Evolutionary conservation across 2,329 filamentous ascomycete species (phyloP).

Genomic region (Penicillium hesseltinei): DNA sequence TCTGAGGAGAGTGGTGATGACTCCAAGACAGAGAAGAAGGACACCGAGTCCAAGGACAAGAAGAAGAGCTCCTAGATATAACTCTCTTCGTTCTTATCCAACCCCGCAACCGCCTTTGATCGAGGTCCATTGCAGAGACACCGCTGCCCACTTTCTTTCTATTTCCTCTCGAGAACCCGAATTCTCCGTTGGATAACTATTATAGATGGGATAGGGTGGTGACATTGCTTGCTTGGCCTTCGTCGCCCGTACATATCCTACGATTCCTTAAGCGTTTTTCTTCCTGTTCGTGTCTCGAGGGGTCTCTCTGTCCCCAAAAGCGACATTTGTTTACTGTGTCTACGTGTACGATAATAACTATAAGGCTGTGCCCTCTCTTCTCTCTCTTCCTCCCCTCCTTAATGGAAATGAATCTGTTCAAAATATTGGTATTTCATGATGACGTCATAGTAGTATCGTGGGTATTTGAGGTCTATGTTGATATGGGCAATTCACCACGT

Average conservation of each 20-base stretch:
- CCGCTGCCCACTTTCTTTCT: neutral
- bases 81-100: neutral
- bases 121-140: neutral
- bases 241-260: conserved; percentile 12
- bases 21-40: conserved; percentile 2
- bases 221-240: neutral
- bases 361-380: conserved; percentile 1
- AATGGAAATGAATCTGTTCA: conserved; percentile 11
- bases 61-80: conserved; percentile 12
- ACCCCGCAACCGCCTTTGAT: neutral
- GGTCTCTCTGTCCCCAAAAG: conserved; percentile 12
- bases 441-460: neutral
- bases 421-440: neutral
- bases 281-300: conserved; percentile 3
- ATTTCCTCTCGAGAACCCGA: no score
- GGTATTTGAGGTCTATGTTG: neutral
- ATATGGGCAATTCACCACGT: neutral
- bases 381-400: conserved; percentile 14
- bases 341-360: conserved; percentile 18
- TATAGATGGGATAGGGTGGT: conserved; percentile 3
- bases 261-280: conserved; percentile 14
- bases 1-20: conserved; percentile 19
- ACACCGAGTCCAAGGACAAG: conserved; percentile 16
- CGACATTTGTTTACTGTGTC: conserved; percentile 5
- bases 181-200: neutral